Conservation (phyloP, 176 grass and related monocot species). For the Juncus effusus region DNA sequence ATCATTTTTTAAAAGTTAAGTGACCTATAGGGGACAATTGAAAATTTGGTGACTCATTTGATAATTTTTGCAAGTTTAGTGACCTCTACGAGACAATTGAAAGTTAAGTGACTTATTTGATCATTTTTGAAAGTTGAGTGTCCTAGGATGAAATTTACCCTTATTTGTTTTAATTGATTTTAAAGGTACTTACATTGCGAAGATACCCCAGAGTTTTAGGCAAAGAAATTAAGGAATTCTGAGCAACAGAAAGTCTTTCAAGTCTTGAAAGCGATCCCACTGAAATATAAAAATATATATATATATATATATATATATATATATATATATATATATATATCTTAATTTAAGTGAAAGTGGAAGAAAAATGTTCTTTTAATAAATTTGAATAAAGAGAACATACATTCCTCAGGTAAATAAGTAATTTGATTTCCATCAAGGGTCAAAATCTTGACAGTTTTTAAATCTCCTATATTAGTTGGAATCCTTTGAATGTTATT, state of each 20-base stretch:
- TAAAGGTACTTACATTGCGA: conserved; percentile 58
- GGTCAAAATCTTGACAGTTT: conserved; percentile 72
- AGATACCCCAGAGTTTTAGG: conserved; percentile 78
- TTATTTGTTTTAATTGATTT: conserved; percentile 1
- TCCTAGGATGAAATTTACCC: too few relatives aligned
- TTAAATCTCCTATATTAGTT: conserved; percentile 75
- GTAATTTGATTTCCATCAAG: conserved; percentile 85
- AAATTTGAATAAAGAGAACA: conserved; percentile 35
- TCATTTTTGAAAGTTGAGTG: too few relatives aligned
- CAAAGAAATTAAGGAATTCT: conserved; percentile 66
- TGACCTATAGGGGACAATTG: too few relatives aligned
- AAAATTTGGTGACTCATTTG: too few relatives aligned
- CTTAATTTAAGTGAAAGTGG: not conserved
- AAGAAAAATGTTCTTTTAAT: not conserved
- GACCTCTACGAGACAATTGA: too few relatives aligned
- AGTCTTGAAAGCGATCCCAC: conserved; percentile 86
- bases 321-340: conserved; percentile 35
- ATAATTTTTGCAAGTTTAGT: too few relatives aligned
- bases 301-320: conserved; percentile 21
- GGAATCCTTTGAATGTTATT: conserved; percentile 79
- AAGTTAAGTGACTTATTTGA: too few relatives aligned
- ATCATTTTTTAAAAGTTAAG: too few relatives aligned
- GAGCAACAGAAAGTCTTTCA: conserved; percentile 64
- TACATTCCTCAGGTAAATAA: conserved; percentile 83
- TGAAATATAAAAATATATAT: conserved; percentile 37